Percentiles rank a stretch among this genome's conserved stretches.
Evolutionary conservation across 805 yeast species (phyloP).

Genomic region (Suhomyces canberraensis): DNA sequence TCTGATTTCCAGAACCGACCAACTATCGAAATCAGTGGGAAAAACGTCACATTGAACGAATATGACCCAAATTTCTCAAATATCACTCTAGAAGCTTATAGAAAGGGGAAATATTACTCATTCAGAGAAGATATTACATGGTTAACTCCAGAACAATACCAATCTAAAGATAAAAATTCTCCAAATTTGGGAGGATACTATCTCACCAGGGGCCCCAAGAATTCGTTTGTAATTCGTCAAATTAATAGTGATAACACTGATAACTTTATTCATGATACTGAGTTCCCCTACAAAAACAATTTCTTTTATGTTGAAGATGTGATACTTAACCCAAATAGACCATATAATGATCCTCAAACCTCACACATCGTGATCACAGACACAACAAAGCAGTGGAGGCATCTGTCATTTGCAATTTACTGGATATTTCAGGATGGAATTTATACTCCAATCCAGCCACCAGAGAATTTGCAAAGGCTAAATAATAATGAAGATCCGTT

Average conservation of each 20-base stretch:
- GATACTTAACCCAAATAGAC: slow-evolving; percentile 36
- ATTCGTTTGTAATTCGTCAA: slow-evolving; percentile 21
- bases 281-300: slow-evolving; percentile 42
- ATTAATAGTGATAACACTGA: slow-evolving; percentile 24
- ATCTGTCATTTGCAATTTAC: slow-evolving; percentile 33
- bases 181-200: slow-evolving; percentile 30
- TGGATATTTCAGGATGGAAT: slow-evolving; percentile 34
- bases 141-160: slow-evolving; percentile 26
- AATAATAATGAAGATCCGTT: slow-evolving; percentile 7
- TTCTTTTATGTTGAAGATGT: slow-evolving; percentile 31
- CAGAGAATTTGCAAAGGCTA: slow-evolving; percentile 8
- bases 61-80: slow-evolving; percentile 26
- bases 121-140: slow-evolving; percentile 19
- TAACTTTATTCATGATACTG: slow-evolving; percentile 25
- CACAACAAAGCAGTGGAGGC: slow-evolving; percentile 40
- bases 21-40: slow-evolving; percentile 20
- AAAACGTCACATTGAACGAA: slow-evolving; percentile 29
- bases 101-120: slow-evolving; percentile 22
- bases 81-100: slow-evolving; percentile 22
- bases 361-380: slow-evolving; percentile 57
- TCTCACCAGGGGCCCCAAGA: slow-evolving; percentile 14
- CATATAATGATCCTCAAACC: slow-evolving; percentile 41
- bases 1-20: slow-evolving; percentile 22
- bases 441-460: slow-evolving; percentile 35
- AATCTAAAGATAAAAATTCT: background rate